These are phyloP conservation scores for Leccinum subrobustum DNA, from an alignment of 1,284 basidiomycete genomes.

Conservation along the genomic window DNA sequence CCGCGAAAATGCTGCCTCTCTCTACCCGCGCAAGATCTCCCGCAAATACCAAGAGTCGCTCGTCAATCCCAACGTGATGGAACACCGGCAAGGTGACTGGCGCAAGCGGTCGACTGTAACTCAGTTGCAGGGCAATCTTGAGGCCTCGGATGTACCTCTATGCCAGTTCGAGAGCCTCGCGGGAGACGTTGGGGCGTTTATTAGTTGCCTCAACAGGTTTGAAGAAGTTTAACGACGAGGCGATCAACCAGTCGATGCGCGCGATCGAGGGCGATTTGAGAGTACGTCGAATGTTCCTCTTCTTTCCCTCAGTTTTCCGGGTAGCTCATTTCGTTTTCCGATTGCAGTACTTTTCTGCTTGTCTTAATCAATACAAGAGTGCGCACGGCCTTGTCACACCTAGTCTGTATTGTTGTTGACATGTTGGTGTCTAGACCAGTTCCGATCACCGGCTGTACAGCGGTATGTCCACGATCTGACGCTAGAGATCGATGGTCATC, in stretches of 20 bases:
- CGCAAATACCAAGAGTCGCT: constrained; percentile 28
- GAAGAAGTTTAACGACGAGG: constrained; percentile 53
- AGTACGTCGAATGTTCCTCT: constrained; percentile 26
- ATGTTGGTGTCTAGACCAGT: constrained; percentile 35
- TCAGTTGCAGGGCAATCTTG: constrained; percentile 22
- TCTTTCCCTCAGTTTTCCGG: background rate
- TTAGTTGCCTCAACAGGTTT: constrained; percentile 52
- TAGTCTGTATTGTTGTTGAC: background rate
- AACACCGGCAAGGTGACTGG: constrained; percentile 22
- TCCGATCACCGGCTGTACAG: constrained; percentile 50
- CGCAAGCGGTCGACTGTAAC: constrained; percentile 20
- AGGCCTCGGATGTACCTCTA: constrained; percentile 2
- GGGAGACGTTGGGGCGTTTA: constrained; percentile 46
- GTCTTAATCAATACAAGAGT: constrained; percentile 31
- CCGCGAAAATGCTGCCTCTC: constrained; percentile 34
- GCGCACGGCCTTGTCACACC: constrained; percentile 17
- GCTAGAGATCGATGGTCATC: constrained; percentile 50
- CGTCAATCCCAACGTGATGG: constrained; percentile 32
- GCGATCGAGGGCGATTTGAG: constrained; percentile 50
- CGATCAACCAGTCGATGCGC: constrained; percentile 48
- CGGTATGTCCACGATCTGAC: constrained; percentile 55
- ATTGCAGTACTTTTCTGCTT: constrained; percentile 30
- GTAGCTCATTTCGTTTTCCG: background rate
- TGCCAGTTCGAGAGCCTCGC: constrained; percentile 40
- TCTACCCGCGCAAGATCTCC: constrained; percentile 31